Base-by-base conservation (phyloP, 2,329 filamentous ascomycete species). In the Fusarium torulosum region DNA sequence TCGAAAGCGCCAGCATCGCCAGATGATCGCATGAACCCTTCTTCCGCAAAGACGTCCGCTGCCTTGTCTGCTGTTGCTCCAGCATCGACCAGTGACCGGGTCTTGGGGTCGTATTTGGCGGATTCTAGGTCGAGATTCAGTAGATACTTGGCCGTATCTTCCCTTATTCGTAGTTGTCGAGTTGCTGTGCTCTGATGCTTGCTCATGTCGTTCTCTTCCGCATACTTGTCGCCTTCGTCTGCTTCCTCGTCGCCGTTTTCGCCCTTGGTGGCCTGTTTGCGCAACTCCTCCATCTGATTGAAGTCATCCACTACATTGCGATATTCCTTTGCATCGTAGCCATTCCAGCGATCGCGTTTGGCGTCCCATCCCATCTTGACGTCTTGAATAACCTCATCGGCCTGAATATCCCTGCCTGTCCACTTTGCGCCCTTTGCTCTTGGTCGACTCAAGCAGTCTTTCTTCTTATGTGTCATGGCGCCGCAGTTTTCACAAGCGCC, bases 401-500 rank as follows among this genome's bases (percentile, higher is more conserved):
- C 93, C 76, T 97, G 91, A 54, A 99, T 99, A 76, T 98, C 91
- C 75, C 88, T 91, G 21, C 96, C 96, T 0, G 94, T 97, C 89
- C 91, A 97, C 76, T 91, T 94, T 13, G 96, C 96, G 66, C 96
- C 95, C 57, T 91, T 89, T 51, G 96, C 96, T 60, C 96, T 88
- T 29, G 94, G 96, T 53, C 96, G 87, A 74, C 91, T 93, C 50
- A 99, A 81, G 76, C 96, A 99, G 75, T 98, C 95, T 76, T 97
- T 97, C 52, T 89, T 91, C 81, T 97, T 97, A 81, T 99, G 96
- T 69, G 92, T 94, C 92, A 98, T 96, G 59, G 94, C 91, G 74
- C 96, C 96, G 82, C 96, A 99, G 81, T 99, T 99, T 80, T 98
- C 95, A 81, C 96, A 99, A 53, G 96, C 95, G 75, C 96, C 96